Conservation (phyloP, 1,284 basidiomycete genomes). For the Heterobasidion annosum region DNA sequence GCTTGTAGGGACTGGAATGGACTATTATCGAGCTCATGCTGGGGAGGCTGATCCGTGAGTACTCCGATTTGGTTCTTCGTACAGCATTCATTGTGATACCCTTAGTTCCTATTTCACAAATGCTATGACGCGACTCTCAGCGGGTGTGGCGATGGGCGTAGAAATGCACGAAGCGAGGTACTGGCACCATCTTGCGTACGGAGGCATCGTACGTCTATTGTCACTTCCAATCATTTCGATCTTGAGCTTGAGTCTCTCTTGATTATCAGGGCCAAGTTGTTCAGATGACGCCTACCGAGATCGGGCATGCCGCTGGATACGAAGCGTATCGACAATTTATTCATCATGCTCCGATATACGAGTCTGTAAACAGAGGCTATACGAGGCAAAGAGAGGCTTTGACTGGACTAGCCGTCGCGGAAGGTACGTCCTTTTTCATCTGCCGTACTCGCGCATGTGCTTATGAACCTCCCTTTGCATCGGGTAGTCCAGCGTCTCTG, state of each 20-base stretch:
- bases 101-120: conserved; percentile 42
- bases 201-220: conserved; percentile 31
- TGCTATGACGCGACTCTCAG: conserved; percentile 27
- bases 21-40: conserved; percentile 53
- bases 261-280: conserved; percentile 30
- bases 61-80: background rate
- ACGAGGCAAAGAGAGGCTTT: conserved; percentile 48
- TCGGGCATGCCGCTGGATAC: conserved; percentile 57
- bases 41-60: conserved; percentile 40
- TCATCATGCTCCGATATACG: conserved; percentile 37
- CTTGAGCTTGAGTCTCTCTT: background rate
- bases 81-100: background rate
- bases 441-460: background rate
- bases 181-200: conserved; percentile 51
- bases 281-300: conserved; percentile 35
- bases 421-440: conserved; percentile 29
- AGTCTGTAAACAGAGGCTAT: conserved; percentile 36
- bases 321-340: conserved; percentile 55
- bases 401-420: conserved; percentile 47
- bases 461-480: background rate
- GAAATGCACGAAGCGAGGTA: conserved; percentile 43
- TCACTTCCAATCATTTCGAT: conserved; percentile 2
- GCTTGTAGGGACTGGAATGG: conserved; percentile 40
- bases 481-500: conserved; percentile 32
- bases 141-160: conserved; percentile 27